Evolutionary conservation across 768 basidiomycete species (phyloP).

Genomic region (Macrolepiota dolichaula): DNA sequence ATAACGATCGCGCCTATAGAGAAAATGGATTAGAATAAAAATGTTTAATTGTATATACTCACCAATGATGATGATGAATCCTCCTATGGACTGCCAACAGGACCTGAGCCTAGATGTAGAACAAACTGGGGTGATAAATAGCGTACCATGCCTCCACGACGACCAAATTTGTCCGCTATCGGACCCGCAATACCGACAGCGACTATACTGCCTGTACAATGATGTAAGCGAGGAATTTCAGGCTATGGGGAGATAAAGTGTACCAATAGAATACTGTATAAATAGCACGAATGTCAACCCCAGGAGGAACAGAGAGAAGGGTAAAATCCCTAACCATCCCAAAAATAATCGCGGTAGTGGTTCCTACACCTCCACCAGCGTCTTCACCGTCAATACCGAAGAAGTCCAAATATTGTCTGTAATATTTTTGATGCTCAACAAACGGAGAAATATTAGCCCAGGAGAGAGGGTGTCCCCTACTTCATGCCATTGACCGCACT

Average conservation of each 20-base stretch:
- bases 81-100: slow-evolving; percentile 30
- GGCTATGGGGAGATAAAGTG: no score
- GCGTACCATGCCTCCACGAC: slow-evolving; percentile 41
- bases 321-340: slow-evolving; percentile 31
- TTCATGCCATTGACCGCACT: slow-evolving; percentile 45
- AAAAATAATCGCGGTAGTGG: slow-evolving; percentile 40
- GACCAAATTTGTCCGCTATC: slow-evolving; percentile 37
- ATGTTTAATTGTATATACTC: not conserved
- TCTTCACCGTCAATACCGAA: slow-evolving; percentile 36
- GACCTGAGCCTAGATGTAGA: not conserved
- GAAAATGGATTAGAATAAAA: not conserved
- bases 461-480: slow-evolving; percentile 22
- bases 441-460: not conserved
- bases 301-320: not conserved
- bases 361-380: slow-evolving; percentile 41
- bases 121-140: not conserved
- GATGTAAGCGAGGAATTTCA: not conserved
- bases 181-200: slow-evolving; percentile 40
- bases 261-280: slow-evolving; percentile 41
- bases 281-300: not conserved
- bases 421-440: not conserved
- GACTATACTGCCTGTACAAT: slow-evolving; percentile 20
- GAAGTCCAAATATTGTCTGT: slow-evolving; percentile 37
- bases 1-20: slow-evolving; percentile 39
- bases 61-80: slow-evolving; percentile 37